Evolutionary conservation across 306 rosid species (phyloP).

Genomic region (Abrus precatorius): DNA sequence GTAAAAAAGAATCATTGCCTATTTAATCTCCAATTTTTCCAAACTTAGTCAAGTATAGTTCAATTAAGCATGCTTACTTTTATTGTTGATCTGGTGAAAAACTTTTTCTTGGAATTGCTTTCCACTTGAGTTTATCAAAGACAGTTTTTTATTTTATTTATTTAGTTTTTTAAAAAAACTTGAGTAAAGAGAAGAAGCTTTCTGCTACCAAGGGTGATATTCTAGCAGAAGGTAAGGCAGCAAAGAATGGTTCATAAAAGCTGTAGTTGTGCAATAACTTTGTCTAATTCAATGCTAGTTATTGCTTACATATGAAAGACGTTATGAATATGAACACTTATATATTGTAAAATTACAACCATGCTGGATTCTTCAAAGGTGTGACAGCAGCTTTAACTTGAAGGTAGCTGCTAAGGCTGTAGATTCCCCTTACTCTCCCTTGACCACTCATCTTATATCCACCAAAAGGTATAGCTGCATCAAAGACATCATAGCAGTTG

Average conservation of each 20-base stretch:
- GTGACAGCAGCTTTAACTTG: slow-evolving; percentile 88
- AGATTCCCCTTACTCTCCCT: slow-evolving; percentile 79
- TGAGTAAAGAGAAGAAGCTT: not conserved
- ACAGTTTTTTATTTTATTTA: not conserved
- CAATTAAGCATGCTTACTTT: not conserved
- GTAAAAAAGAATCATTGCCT: not conserved
- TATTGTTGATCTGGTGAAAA: not conserved
- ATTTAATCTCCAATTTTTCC: slow-evolving; percentile 3
- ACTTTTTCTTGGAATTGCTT: not conserved
- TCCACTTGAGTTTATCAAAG: not conserved
- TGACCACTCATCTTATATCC: slow-evolving; percentile 89
- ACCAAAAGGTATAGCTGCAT: slow-evolving; percentile 89
- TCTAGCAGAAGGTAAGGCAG: not conserved
- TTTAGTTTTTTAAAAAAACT: not conserved
- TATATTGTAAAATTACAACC: slow-evolving; percentile 61
- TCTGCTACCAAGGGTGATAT: not conserved
- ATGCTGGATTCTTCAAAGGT: slow-evolving; percentile 74
- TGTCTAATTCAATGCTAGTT: slow-evolving; percentile 25
- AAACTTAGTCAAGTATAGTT: slow-evolving; percentile 5
- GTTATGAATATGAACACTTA: slow-evolving; percentile 11
- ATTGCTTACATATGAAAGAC: slow-evolving; percentile 4
- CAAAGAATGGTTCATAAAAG: not conserved
- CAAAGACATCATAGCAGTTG: slow-evolving; percentile 82
- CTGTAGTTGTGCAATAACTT: not conserved
- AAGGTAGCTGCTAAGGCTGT: slow-evolving; percentile 74